Conservation (phyloP, 257 asterid genomes). For the Cynanchum wilfordii region DNA sequence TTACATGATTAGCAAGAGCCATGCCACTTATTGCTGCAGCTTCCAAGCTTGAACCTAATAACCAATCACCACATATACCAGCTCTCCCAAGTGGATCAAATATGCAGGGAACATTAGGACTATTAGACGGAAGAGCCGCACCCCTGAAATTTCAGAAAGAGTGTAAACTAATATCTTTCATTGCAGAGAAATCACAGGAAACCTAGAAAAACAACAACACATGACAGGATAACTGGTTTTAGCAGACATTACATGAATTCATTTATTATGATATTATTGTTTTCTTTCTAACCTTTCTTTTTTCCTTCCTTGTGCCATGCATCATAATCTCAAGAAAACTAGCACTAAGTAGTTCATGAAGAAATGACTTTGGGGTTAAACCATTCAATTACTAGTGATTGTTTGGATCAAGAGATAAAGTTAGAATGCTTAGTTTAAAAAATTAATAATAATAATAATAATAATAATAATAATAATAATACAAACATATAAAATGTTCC, state of each 20-base stretch:
- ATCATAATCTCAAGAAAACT: neutral
- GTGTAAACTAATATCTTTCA: slow-evolving; percentile 5
- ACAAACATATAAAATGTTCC: neutral
- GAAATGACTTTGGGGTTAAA: neutral
- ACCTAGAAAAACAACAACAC: neutral
- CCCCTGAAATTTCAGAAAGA: slow-evolving; percentile 57
- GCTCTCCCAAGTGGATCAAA: slow-evolving; percentile 95
- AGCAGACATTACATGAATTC: neutral
- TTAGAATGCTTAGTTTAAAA: neutral
- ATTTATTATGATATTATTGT: neutral
- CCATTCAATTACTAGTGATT: neutral
- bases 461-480: no score
- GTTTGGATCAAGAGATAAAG: neutral
- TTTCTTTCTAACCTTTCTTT: neutral
- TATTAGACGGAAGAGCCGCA: slow-evolving; percentile 92
- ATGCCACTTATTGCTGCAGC: slow-evolving; percentile 94
- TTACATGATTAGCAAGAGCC: slow-evolving; percentile 90
- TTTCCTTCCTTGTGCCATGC: neutral
- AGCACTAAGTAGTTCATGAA: neutral
- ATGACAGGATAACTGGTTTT: neutral
- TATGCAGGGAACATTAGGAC: slow-evolving; percentile 80
- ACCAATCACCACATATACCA: slow-evolving; percentile 98
- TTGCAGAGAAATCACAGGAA: slow-evolving; percentile 14
- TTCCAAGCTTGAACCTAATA: slow-evolving; percentile 85
- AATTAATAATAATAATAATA: no score